Percentiles rank a stretch among this genome's conserved stretches.
phyloP scores from a whole-genome alignment of 1,139 yeast species.

The Pichia sp. region DNA sequence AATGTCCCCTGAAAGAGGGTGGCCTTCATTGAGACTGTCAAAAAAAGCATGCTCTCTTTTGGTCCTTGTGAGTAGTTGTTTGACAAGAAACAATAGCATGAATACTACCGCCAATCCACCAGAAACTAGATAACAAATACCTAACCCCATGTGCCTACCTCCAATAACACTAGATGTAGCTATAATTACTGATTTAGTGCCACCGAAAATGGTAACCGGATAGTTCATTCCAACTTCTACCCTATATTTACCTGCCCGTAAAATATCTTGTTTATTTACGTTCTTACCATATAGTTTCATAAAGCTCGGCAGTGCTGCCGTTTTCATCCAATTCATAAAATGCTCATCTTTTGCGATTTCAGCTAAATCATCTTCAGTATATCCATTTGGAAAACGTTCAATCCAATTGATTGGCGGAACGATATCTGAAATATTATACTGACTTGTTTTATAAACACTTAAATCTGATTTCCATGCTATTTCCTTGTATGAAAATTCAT shows the following conservation, averaged over 20 bases:
- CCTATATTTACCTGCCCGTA: slow-evolving; percentile 54
- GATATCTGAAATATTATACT: slow-evolving; percentile 49
- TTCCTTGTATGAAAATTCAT: slow-evolving; percentile 45
- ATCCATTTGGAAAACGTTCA: slow-evolving; percentile 60
- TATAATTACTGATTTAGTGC: slow-evolving; percentile 59
- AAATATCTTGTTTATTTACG: slow-evolving; percentile 33
- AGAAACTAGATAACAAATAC: slow-evolving; percentile 59
- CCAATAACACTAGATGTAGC: slow-evolving; percentile 66
- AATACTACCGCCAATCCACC: slow-evolving; percentile 43
- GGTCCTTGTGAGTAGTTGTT: slow-evolving; percentile 40
- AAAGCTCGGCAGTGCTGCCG: slow-evolving; percentile 69
- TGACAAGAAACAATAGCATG: slow-evolving; percentile 38
- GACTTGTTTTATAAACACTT: slow-evolving; percentile 51
- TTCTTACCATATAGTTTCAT: slow-evolving; percentile 61
- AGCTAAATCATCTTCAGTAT: slow-evolving; percentile 58
- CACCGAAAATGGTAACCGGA: slow-evolving; percentile 64
- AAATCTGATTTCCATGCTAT: slow-evolving; percentile 67
- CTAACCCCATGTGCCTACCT: slow-evolving; percentile 62
- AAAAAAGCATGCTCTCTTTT: slow-evolving; percentile 25
- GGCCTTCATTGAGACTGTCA: slow-evolving; percentile 20
- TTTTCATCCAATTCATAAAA: slow-evolving; percentile 78
- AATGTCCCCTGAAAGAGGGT: slow-evolving; percentile 4
- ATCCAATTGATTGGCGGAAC: slow-evolving; percentile 80
- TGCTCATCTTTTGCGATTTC: slow-evolving; percentile 51
- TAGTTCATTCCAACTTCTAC: slow-evolving; percentile 57